Conservation (phyloP, 2,329 filamentous ascomycete genomes). For the Xylariaceae sp. region DNA sequence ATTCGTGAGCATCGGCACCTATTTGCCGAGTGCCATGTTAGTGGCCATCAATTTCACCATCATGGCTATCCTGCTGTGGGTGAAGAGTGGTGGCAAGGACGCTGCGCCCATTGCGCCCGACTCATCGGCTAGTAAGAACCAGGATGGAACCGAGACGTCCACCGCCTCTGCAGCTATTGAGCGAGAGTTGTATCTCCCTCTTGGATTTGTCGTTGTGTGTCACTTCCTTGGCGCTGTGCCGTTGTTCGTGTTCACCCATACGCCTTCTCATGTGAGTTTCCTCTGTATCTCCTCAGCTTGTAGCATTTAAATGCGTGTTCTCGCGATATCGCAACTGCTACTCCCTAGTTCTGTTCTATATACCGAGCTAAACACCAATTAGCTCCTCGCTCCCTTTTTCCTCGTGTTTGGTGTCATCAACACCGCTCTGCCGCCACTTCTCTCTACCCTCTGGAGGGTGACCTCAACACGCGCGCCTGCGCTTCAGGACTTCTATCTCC, state of each 20-base stretch:
- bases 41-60: constrained; percentile 93
- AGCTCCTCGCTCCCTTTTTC: constrained; percentile 63
- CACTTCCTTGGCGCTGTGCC: constrained; percentile 79
- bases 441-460: constrained; percentile 53
- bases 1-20: constrained; percentile 97
- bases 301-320: background rate
- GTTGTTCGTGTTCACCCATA: constrained; percentile 81
- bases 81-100: constrained; percentile 66
- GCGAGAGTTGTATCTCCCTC: constrained; percentile 68
- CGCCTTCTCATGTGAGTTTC: constrained; percentile 59
- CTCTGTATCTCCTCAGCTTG: background rate
- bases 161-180: constrained; percentile 41
- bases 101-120: background rate
- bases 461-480: constrained; percentile 44
- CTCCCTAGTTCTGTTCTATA: background rate
- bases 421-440: constrained; percentile 52
- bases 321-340: constrained; percentile 2
- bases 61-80: constrained; percentile 91
- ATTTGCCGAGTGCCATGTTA: constrained; percentile 96
- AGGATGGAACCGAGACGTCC: constrained; percentile 17
- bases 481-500: constrained; percentile 69
- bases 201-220: constrained; percentile 67
- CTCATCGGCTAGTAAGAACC: constrained; percentile 23
- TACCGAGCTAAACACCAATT: constrained; percentile 1
- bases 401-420: constrained; percentile 55